phyloP scores from a whole-genome alignment of 164 flowering plant genomes.

The Liquidambar formosana region DNA sequence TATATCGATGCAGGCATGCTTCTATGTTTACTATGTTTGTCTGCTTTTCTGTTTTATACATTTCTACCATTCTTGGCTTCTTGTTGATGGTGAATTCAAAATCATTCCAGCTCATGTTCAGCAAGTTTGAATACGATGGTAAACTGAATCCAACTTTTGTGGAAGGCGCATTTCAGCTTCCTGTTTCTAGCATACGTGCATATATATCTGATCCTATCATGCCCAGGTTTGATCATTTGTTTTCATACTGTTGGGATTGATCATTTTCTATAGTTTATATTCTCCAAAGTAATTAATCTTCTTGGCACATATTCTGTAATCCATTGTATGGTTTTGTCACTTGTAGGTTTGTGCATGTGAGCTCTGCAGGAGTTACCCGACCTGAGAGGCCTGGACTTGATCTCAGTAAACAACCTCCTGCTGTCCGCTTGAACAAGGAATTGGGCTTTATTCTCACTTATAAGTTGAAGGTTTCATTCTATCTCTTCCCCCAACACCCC shows the following conservation, averaged over 20 bases:
- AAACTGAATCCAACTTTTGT: constrained; percentile 85
- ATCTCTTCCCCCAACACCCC: no score
- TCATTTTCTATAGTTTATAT: constrained; percentile 3
- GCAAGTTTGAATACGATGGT: constrained; percentile 97
- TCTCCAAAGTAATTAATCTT: background rate
- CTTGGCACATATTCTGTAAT: background rate
- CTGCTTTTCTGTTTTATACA: background rate
- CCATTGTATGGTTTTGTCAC: constrained; percentile 9
- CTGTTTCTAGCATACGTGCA: constrained; percentile 68
- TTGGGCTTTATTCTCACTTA: constrained; percentile 82
- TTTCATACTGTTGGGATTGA: background rate
- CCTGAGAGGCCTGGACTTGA: constrained; percentile 95
- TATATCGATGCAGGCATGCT: constrained; percentile 73
- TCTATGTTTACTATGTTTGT: background rate
- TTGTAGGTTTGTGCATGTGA: constrained; percentile 88
- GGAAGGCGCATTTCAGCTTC: constrained; percentile 94
- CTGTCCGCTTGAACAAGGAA: constrained; percentile 96
- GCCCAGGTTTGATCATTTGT: constrained; percentile 58
- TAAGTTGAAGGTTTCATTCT: constrained; percentile 74
- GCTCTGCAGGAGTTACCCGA: constrained; percentile 97
- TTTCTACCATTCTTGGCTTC: constrained; percentile 3
- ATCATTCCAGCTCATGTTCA: constrained; percentile 90
- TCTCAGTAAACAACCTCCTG: constrained; percentile 96
- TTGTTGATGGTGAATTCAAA: constrained; percentile 5
- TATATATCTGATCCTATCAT: constrained; percentile 76